phyloP scores from a whole-genome alignment of 768 basidiomycete species.

The Clavaria fumosa region DNA sequence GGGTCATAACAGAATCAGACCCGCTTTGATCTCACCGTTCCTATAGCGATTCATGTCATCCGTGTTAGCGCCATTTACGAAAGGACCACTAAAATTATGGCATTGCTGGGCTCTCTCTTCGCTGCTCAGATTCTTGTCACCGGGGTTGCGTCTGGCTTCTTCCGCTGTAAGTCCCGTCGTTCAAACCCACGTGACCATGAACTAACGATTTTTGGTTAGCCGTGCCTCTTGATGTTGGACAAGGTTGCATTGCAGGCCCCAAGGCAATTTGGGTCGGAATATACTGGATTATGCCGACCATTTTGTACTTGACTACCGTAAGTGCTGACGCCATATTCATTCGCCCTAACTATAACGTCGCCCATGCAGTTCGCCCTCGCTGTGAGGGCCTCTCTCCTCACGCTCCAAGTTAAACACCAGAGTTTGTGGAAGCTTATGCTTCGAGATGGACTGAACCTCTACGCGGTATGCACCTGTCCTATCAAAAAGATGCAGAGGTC shows the following conservation, averaged over 20 bases:
- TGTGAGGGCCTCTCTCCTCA: constrained; percentile 39
- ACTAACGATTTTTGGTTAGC: too few relatives aligned
- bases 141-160: constrained; percentile 66
- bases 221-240: constrained; percentile 54
- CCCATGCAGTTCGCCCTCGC: constrained; percentile 39
- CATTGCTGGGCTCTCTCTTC: constrained; percentile 40
- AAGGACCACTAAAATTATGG: constrained; percentile 38
- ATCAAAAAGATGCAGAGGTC: background rate
- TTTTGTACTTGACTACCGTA: constrained; percentile 59
- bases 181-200: too few relatives aligned
- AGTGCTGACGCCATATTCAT: constrained; percentile 12
- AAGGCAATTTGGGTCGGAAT: constrained; percentile 70
- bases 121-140: constrained; percentile 58
- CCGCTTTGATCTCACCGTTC: background rate
- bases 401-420: constrained; percentile 41
- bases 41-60: constrained; percentile 50
- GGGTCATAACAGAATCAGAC: background rate
- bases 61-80: constrained; percentile 71
- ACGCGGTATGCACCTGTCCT: constrained; percentile 38
- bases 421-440: constrained; percentile 78
- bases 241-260: constrained; percentile 80
- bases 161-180: constrained; percentile 31
- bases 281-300: constrained; percentile 69
- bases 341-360: background rate
- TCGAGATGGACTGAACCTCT: constrained; percentile 77